These are phyloP conservation scores for Furculomyces boomerangus DNA, from an alignment of 371 early-diverging fungal species.

Conservation along the genomic window DNA sequence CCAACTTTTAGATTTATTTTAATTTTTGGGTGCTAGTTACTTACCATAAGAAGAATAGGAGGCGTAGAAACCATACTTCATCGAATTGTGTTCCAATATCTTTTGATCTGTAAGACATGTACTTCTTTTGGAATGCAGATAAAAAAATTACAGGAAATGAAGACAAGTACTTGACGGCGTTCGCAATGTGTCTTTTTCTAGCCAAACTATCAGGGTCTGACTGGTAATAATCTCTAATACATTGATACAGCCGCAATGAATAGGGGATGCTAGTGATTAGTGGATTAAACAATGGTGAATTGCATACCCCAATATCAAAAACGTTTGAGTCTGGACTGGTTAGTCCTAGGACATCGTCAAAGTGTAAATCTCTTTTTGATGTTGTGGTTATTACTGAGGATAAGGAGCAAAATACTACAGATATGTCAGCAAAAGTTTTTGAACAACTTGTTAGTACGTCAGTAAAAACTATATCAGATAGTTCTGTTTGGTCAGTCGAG, in stretches of 20 bases:
- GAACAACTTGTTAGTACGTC: conserved; percentile 87
- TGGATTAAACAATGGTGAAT: background rate
- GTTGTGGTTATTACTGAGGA: conserved; percentile 1
- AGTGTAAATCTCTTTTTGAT: background rate
- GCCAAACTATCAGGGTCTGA: conserved; percentile 8
- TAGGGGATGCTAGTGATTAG: conserved; percentile 36
- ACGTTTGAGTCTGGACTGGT: no score
- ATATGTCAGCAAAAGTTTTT: conserved; percentile 65
- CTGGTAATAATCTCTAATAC: conserved; percentile 13
- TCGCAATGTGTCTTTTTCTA: conserved; percentile 49
- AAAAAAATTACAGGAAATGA: conserved; percentile 71
- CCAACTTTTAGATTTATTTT: conserved; percentile 17
- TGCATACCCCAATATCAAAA: background rate
- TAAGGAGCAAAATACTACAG: conserved; percentile 30
- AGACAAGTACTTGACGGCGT: conserved; percentile 69
- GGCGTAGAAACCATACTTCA: background rate
- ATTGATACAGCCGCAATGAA: conserved; percentile 67
- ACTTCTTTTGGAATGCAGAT: conserved; percentile 41
- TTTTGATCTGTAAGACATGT: conserved; percentile 10
- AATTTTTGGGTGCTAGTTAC: conserved; percentile 7
- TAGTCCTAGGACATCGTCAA: conserved; percentile 3
- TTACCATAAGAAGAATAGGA: conserved; percentile 1
- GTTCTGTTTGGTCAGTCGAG: conserved; percentile 38
- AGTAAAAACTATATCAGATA: conserved; percentile 73
- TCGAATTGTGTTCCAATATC: conserved; percentile 5